Percentiles rank a stretch among this genome's conserved stretches.
phyloP scores from a whole-genome alignment of 2,329 filamentous ascomycete genomes.

The Phialemoniopsis sp. region DNA sequence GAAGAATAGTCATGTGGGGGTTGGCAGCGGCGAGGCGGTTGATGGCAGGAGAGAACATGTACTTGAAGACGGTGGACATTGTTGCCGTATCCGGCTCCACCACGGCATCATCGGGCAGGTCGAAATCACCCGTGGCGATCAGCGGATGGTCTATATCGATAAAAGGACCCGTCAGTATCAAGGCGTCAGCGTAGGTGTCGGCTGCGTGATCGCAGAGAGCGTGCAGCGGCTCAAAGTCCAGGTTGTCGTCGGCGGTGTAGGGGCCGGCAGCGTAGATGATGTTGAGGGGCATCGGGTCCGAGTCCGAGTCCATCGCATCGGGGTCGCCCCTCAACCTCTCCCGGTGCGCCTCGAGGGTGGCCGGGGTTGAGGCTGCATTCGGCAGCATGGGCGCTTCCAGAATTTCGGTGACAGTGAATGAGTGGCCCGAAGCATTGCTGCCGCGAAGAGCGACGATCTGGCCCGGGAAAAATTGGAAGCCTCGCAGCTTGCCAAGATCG shows the following conservation, averaged over 20 bases:
- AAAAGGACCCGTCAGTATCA: conserved; percentile 84
- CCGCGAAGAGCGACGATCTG: conserved; percentile 87
- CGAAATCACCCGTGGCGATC: conserved; percentile 75
- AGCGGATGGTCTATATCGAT: conserved; percentile 88
- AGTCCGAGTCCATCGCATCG: conserved; percentile 58
- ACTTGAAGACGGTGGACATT: conserved; percentile 77
- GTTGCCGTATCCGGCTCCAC: conserved; percentile 75
- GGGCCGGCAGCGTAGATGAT: conserved; percentile 79
- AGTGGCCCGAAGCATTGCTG: conserved; percentile 79
- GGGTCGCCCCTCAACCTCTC: conserved; percentile 60
- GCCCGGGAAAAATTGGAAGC: conserved; percentile 87
- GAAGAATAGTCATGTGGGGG: conserved; percentile 74
- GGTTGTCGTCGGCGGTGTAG: conserved; percentile 87
- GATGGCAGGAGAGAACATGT: conserved; percentile 71
- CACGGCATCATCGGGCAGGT: conserved; percentile 63
- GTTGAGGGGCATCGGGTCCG: conserved; percentile 63
- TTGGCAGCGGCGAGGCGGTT: conserved; percentile 66
- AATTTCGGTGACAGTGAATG: conserved; percentile 76
- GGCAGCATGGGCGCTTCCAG: conserved; percentile 71
- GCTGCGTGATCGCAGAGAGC: conserved; percentile 75
- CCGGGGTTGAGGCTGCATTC: conserved; percentile 65
- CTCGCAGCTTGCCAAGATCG: conserved; percentile 62
- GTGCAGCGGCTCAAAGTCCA: conserved; percentile 84
- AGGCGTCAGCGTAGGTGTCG: conserved; percentile 68
- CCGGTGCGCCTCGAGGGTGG: conserved; percentile 63